Conservation (phyloP, 129 eudicot genomes). For the Ambrosia artemisiifolia region DNA sequence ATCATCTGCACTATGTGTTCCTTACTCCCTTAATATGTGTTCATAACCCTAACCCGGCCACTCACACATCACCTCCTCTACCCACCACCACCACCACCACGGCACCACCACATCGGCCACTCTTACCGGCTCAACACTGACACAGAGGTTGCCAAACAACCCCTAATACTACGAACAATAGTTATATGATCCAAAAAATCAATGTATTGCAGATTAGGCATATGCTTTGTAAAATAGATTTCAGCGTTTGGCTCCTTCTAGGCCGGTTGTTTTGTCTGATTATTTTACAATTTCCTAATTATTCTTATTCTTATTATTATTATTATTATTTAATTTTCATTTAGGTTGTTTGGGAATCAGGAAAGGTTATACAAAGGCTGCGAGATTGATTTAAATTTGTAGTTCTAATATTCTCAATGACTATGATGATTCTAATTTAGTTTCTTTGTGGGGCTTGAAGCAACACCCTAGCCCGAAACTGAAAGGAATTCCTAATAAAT, state of each 20-base stretch:
- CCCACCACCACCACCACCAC: no score
- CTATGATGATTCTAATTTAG: background rate
- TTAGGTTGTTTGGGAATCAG: background rate
- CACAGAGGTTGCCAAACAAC: no score
- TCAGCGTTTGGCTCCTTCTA: background rate
- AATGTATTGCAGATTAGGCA: background rate
- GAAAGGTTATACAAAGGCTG: background rate
- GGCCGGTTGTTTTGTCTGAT: background rate
- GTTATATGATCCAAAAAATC: no score
- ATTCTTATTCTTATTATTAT: background rate
- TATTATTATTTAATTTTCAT: background rate
- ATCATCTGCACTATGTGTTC: no score
- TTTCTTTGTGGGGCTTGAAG: background rate
- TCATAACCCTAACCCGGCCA: no score
- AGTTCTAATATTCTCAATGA: background rate
- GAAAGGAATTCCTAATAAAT: background rate
- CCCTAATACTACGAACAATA: no score
- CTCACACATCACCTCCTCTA: no score
- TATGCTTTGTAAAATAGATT: background rate
- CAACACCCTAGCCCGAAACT: background rate
- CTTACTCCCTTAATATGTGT: no score
- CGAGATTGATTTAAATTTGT: background rate
- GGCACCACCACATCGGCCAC: no score
- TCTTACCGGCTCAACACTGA: no score
- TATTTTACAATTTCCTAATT: background rate